Evolutionary conservation across 2,329 filamentous ascomycete genomes (phyloP), one percentile per base, ranked within the genome.

Genomic region (Cercospora canescens): DNA sequence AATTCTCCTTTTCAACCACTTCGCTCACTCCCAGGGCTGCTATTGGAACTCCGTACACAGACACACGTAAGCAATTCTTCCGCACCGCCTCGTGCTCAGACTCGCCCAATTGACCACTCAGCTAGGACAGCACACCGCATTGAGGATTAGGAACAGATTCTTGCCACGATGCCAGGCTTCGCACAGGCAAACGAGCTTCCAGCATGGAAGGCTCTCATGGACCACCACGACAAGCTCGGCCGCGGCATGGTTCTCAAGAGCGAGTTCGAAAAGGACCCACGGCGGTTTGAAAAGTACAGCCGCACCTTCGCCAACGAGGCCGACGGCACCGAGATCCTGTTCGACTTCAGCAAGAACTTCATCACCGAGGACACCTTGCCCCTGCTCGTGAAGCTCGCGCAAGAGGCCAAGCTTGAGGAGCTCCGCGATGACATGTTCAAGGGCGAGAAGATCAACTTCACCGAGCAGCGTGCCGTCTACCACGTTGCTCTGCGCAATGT

Each of bases 291-390:
- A 76, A 96, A 95, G 82, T 94, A 97, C 84, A 91, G 89, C 78
- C 91, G 89, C 79, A 92, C 87, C 76, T 97, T 98, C 81, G 84
- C 87, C 74, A 94, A 92, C 81, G 80, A 87, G 61, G 89, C 91
- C 72, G 92, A 96, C 76, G 86, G 86, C 76, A 89, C 88, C 73
- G 93, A 97, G 71, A 95, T 96, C 76, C 88, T 99, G 70, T 99
- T 98, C 81, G 95, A 99, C 82, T 99, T 97, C 84, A 95, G 91
- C 85, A 99, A 99, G 89, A 99, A 99, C 88, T 94, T 99, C 81
- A 81, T 98, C 75, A 95, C 91, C 69, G 92, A 97, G 73, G 94
- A 98, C 82, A 98, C 94, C 4, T 85, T 98, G 60, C 86, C 90
- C 71, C 86, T 97, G 58, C 87, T 99, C 62, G 86, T 96, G 75